Evolutionary conservation across 306 rosid species (phyloP), one percentile per base, ranked within the genome.

Genomic region (Quercus wislizeni): DNA sequence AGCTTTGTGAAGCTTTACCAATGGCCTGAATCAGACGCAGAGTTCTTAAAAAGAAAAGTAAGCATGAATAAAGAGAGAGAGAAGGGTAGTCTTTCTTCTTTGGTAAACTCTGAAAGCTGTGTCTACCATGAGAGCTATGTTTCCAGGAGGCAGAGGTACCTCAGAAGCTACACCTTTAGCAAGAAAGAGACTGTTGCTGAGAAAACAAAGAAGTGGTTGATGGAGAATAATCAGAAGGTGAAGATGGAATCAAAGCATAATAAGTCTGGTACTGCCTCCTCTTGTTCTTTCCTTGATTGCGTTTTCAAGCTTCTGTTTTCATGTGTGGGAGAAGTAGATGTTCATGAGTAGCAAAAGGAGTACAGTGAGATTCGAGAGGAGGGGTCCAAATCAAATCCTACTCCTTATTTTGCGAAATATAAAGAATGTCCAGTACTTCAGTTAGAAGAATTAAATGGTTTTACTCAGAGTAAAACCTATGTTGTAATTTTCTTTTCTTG

Each of bases 121-220:
- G 25, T 3, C 19, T 7, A 12, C 38, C 25, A 52, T 31, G 10
- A 6, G 55, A n/a, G 61, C 5, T 67, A 49, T 54, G 74, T 51
- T 14, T 38, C 19, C 27, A 65, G 80, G 74, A 65, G 80, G 74
- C 65, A 77, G 35, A 77, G 30, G 6, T 77, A 67, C 51, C 74
- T 77, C 0, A 38, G 33, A 19, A 51, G 58, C 31, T 76, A 68
- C 25, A 58, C 74, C 14, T 68, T 77, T 25, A 6, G 43, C 23
- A 38, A 5, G 58, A 31, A 46, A 61, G 43, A 76, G 27, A 57
- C 41, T 5, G 49, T 19, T 10, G 23, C 28, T 2, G 52, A 68
- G 17, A 68, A 46, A 64, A 76, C 31, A 30, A 64, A 64, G 15
- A 49, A 49, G 55, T 49, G 73, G 67, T 19, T 68, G 17, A 68